Base-by-base conservation (phyloP, 2,329 filamentous ascomycete genomes). In the Aspergillus quadricinctus region DNA sequence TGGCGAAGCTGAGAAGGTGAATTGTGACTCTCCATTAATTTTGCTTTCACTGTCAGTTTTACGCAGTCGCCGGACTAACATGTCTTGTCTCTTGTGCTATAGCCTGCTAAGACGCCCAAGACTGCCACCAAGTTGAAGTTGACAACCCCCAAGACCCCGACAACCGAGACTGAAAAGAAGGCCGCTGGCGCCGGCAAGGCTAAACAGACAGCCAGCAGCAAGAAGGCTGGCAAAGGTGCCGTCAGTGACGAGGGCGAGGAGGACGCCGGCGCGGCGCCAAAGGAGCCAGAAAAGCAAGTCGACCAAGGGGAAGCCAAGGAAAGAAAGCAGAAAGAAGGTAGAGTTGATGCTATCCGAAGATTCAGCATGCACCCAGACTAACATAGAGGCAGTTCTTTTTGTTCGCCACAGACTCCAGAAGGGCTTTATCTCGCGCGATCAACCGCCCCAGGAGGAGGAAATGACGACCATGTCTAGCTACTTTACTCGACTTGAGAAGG, bases 351-450 rank as follows among this genome's bases (percentile, higher is more conserved):
- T 21, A 27, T 25, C 43, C 23, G 21, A 21, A 11, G 9, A 19
- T 9, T 23, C 14, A 10, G 3, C 21, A 21, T 27, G 49, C 40
- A 23, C 1, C 37, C 11, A 48, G 48, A 43, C 62, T 70, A 61
- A 71, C 52, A 19, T 17, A 29, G 45, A 3, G 53, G 3, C 52
- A 84, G 91, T 99, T n/a, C 79, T 97, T 31, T 97, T 95, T 74
- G 83, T 97, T 41, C 89, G 94, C 61, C 93, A 99, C 76, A 91
- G 92, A 72, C 85, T 99, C 35, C 94, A 99, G 71, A 95, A 96
- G 72, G 92, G 92, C 0, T 92, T 99, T 66, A 81, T 99, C 46
- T 89, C 89, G 23, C 85, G 89, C 57, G 92, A 96, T 63, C 84
- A 89, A 64, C 83, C 87, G 50, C 92, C 93, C n/a, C 89, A 92